A percentile compares a stretch with the other conserved stretches of the same genome.
Conservation (phyloP, 2,329 filamentous ascomycete genomes). For the Biscogniauxia mediterranea region DNA sequence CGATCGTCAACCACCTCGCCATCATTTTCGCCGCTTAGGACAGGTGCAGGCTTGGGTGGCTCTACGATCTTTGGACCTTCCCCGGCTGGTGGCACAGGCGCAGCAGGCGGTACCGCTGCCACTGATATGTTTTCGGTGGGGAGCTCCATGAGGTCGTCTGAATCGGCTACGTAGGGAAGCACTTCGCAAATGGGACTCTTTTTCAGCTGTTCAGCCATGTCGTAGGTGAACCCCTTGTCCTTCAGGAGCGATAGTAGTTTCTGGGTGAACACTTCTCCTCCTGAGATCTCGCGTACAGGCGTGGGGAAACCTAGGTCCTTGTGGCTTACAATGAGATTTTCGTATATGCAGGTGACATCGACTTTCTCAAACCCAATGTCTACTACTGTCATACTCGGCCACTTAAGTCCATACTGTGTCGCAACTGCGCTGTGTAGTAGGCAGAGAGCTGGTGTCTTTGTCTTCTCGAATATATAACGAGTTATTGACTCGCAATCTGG, state of each 20-base stretch:
- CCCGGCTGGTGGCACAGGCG: conserved; percentile 25
- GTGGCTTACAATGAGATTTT: conserved; percentile 71
- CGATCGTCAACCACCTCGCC: conserved; percentile 36
- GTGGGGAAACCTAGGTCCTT: conserved; percentile 57
- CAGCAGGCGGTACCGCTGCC: conserved; percentile 23
- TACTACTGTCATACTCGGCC: conserved; percentile 76
- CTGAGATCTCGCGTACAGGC: conserved; percentile 55
- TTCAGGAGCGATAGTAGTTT: conserved; percentile 66
- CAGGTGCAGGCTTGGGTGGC: conserved; percentile 26
- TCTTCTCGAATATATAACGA: conserved; percentile 96
- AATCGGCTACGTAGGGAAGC: conserved; percentile 52
- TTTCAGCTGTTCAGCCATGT: conserved; percentile 71
- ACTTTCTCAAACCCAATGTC: conserved; percentile 93
- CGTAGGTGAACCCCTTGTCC: conserved; percentile 56
- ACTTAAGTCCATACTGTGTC: conserved; percentile 77
- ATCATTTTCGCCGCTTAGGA: conserved; percentile 36
- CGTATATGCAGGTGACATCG: conserved; percentile 85
- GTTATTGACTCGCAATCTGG: conserved; percentile 84
- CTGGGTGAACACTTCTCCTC: conserved; percentile 83
- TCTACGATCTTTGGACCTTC: conserved; percentile 37
- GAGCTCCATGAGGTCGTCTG: conserved; percentile 47
- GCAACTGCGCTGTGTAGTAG: conserved; percentile 87
- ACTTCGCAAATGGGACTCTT: conserved; percentile 66
- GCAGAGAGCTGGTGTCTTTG: conserved; percentile 88
- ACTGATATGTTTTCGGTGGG: conserved; percentile 42